Evolutionary conservation across 2,329 filamentous ascomycete species (phyloP).

Genomic region (Cordyceps militaris): DNA sequence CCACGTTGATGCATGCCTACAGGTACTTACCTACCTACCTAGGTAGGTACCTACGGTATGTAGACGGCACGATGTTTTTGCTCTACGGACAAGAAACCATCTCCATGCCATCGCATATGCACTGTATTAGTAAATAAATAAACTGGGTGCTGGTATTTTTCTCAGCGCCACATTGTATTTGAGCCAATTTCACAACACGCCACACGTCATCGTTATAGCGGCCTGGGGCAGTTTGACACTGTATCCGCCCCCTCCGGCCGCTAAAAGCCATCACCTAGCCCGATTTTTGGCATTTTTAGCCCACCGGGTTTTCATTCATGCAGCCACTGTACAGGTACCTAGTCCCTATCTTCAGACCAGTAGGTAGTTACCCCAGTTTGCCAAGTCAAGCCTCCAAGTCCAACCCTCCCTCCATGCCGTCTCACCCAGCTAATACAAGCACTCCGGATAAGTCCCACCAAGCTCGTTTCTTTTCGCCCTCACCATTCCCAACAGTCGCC

Average conservation of each 20-base stretch:
- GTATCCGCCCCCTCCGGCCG: background rate
- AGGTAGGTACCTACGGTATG: too few species aligned
- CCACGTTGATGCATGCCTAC: background rate
- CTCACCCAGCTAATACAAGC: slow-evolving; percentile 2
- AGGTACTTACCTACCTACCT: too few species aligned
- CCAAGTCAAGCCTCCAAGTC: background rate
- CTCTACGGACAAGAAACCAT: too few species aligned
- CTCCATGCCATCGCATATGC: too few species aligned
- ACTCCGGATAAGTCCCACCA: background rate
- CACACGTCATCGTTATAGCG: background rate
- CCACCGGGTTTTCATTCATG: too few species aligned
- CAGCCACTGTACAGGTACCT: too few species aligned
- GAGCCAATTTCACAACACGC: background rate
- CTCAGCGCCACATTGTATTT: background rate
- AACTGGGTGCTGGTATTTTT: background rate
- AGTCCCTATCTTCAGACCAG: too few species aligned
- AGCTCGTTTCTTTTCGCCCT: background rate
- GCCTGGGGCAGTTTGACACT: background rate
- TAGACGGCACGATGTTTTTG: background rate
- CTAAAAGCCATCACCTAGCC: background rate
- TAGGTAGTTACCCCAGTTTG: too few species aligned
- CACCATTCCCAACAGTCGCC: slow-evolving; percentile 4
- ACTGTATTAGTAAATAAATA: background rate
- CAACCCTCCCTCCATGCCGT: background rate
- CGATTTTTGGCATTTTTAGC: too few species aligned